Conservation (phyloP, 2,329 filamentous ascomycete genomes). For the Cryphonectria nitschkei region DNA sequence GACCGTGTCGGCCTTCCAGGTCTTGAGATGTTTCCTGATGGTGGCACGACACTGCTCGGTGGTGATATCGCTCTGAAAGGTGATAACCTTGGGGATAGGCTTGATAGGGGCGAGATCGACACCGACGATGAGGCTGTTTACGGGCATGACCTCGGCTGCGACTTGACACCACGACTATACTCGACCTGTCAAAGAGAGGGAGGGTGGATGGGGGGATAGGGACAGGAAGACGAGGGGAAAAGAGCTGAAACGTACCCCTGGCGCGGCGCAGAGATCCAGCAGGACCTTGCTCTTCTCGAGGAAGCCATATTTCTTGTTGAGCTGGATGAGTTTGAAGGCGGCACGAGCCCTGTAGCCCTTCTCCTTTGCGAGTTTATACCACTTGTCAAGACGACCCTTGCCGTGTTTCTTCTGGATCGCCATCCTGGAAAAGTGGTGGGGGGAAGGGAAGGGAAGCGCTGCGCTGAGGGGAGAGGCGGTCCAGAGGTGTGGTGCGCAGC, state of each 20-base stretch:
- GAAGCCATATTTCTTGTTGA: constrained; percentile 99
- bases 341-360: constrained; percentile 96
- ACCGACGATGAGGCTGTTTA: constrained; percentile 86
- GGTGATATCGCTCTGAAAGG: constrained; percentile 97
- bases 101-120: constrained; percentile 96
- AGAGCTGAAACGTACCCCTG: constrained; percentile 66
- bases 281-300: constrained; percentile 95
- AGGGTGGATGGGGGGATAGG: not conserved
- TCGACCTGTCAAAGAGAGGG: constrained; percentile 6
- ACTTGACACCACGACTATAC: constrained; percentile 93
- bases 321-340: constrained; percentile 95
- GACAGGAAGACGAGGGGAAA: not conserved
- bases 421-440: constrained; percentile 56
- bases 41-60: constrained; percentile 94
- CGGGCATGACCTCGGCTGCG: constrained; percentile 91
- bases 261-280: constrained; percentile 95
- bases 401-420: constrained; percentile 98
- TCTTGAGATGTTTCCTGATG: constrained; percentile 87
- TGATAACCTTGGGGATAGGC: constrained; percentile 89
- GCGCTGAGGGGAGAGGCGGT: constrained; percentile 2
- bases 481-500: constrained; percentile 4
- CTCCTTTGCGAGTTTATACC: constrained; percentile 98
- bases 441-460: not conserved
- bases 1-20: constrained; percentile 94
- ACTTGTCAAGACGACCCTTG: constrained; percentile 98